Evolutionary conservation across 129 eudicot genomes (phyloP), one percentile per base, ranked within the genome.

Genomic region (Silybum marianum): DNA sequence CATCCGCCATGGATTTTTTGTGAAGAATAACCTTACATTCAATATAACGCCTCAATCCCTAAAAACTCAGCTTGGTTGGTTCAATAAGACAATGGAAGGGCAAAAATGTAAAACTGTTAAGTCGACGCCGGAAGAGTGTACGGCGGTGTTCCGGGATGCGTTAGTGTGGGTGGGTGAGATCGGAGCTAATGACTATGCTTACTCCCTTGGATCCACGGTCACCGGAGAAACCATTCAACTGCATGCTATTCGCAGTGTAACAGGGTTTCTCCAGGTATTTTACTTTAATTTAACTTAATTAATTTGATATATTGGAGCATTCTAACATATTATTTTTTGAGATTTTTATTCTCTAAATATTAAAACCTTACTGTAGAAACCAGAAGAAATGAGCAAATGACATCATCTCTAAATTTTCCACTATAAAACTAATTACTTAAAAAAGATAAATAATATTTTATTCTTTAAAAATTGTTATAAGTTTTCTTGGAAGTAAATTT

Each of bases 131-230:
- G 54, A 19, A 36, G 82, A 73, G 80, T 93, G 94, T 71, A 80
- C 21, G 73, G 87, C 83, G 14, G 86, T 84, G 42, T 88, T 91
- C 26, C 54, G 77, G 36, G 95, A 94, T 62, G 91, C 97, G 26
- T 84, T 94, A 73, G 75, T 91, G 46, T 94, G 98, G 98, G 95
- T 90, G 14, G 98, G 98, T 21, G 97, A 94, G 76, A 91, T 94
- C 79, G 98, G 98, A 23, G 98, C 93, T 9, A 94, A 94, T 87
- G 98, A 91, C 62, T 91, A 93, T 83, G 97, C 97, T 22, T 93
- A 88, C 76, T 60, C 90, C 32, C 16, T 85, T 71, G 90, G 88
- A 42, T 85, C 98, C 16, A 28, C 87, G 28, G 90, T 93, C 25
- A 24, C 85, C 1, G 14, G 69, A 2, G 24, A 39, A 21, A 85